These are phyloP conservation scores for Penicillium janthinellum DNA, from an alignment of 2,329 filamentous ascomycete species.

Conservation along the genomic window DNA sequence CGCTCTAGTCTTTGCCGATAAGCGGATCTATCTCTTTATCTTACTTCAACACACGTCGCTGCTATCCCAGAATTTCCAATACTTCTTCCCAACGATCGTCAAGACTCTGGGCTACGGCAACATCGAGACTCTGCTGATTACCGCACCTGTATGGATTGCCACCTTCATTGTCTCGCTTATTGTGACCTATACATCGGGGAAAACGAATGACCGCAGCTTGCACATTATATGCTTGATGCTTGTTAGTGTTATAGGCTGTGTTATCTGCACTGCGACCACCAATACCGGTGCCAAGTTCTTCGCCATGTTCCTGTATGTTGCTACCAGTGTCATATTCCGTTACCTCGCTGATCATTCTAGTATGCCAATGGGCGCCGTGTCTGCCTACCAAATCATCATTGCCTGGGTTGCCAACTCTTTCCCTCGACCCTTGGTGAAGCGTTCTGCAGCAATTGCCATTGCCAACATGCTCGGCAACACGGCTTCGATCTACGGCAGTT, in stretches of 20 bases:
- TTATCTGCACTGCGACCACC: slow-evolving; percentile 57
- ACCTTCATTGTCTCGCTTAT: slow-evolving; percentile 57
- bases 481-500: slow-evolving; percentile 45
- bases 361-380: slow-evolving; percentile 58
- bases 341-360: slow-evolving; percentile 12
- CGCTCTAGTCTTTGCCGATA: slow-evolving; percentile 36
- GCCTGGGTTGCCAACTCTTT: slow-evolving; percentile 49
- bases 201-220: slow-evolving; percentile 57
- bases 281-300: slow-evolving; percentile 59
- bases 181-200: slow-evolving; percentile 59
- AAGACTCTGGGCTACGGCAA: slow-evolving; percentile 60
- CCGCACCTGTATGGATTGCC: slow-evolving; percentile 57
- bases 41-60: slow-evolving; percentile 53
- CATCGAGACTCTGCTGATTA: slow-evolving; percentile 50
- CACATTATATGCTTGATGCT: slow-evolving; percentile 59
- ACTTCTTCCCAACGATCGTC: slow-evolving; percentile 67
- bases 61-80: slow-evolving; percentile 60
- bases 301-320: slow-evolving; percentile 58
- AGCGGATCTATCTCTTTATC: slow-evolving; percentile 45
- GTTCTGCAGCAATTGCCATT: slow-evolving; percentile 46
- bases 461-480: slow-evolving; percentile 48
- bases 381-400: slow-evolving; percentile 47
- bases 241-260: slow-evolving; percentile 56
- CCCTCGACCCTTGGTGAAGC: slow-evolving; percentile 48
- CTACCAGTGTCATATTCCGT: not conserved